Evolutionary conservation across 495 filamentous ascomycete species (phyloP).

Genomic region (Xylaria cubensis): DNA sequence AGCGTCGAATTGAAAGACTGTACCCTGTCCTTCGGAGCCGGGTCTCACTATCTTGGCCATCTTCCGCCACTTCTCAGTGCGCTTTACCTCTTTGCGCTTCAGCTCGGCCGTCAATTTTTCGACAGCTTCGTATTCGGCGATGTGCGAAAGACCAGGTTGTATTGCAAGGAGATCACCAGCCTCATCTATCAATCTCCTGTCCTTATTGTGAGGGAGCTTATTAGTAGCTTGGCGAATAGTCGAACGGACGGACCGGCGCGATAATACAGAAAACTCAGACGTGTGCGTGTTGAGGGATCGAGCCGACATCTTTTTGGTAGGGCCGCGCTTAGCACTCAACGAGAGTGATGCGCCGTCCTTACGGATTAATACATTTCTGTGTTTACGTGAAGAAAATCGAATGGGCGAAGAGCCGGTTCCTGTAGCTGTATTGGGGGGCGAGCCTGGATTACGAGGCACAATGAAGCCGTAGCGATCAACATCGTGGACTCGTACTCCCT

Average conservation of each 20-base stretch:
- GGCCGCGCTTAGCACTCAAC: slow-evolving; percentile 40
- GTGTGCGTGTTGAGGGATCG: slow-evolving; percentile 59
- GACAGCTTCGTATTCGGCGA: slow-evolving; percentile 65
- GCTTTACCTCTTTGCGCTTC: slow-evolving; percentile 79
- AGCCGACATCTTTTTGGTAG: slow-evolving; percentile 57
- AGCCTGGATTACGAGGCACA: slow-evolving; percentile 50
- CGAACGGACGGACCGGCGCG: slow-evolving; percentile 62
- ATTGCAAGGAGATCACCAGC: slow-evolving; percentile 89
- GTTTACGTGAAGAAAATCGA: slow-evolving; percentile 43
- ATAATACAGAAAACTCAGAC: slow-evolving; percentile 58
- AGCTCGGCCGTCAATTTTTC: slow-evolving; percentile 63
- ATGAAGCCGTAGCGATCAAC: slow-evolving; percentile 98
- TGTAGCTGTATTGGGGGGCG: slow-evolving; percentile 43
- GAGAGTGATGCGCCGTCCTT: slow-evolving; percentile 48
- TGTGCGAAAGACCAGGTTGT: slow-evolving; percentile 68
- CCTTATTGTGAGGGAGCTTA: slow-evolving; percentile 74
- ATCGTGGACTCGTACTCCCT: slow-evolving; percentile 82
- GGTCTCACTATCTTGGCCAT: slow-evolving; percentile 79
- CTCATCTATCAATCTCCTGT: slow-evolving; percentile 79
- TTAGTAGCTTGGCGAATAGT: slow-evolving; percentile 72
- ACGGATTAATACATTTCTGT: slow-evolving; percentile 50
- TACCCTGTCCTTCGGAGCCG: slow-evolving; percentile 71
- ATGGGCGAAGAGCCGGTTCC: slow-evolving; percentile 42
- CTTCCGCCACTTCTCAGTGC: slow-evolving; percentile 95
- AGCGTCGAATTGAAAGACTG: slow-evolving; percentile 88